Evolutionary conservation across 2,329 filamentous ascomycete species (phyloP), one percentile per base, ranked within the genome.

Genomic region (Lecanicillium sp.): DNA sequence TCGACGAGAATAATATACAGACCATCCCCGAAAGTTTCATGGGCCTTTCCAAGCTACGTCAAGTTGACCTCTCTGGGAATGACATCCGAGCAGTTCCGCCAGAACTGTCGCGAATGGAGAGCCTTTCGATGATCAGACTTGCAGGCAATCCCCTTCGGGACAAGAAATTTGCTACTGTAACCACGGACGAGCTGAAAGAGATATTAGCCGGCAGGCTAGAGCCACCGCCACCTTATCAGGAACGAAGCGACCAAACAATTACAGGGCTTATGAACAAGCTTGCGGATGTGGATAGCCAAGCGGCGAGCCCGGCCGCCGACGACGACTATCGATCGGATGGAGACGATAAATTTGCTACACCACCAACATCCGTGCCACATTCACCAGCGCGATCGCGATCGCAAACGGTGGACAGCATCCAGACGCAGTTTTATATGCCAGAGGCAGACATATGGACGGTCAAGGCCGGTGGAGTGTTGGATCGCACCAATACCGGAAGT

Each of bases 121-220:
- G 64, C 32, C 65, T 98, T 9, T 72, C 79, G 15, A 81, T 81
- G 55, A 73, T 97, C 30, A 79, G 81, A 4, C 68, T 98, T 22
- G 81, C 80, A 31, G 88, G 87, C n/a, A 98, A 98, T 52, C 92
- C 92, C 1, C 66, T 98, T 12, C 74, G 85, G 12, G 88, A 96
- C 56, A 88, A 84, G 56, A 95, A 88, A 56, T 87, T 92, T 49
- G 68, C 89, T 12, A 83, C 77, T 1, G 85, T 94, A 64, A 74
- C 74, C 17, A 88, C 85, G 0, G 84, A 87, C 12, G 84, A 92
- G 39, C 66, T 97, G 45, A 95, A 94, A 60, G 74, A 76, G 30
- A 77, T 81, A 31, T 64, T 96, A 31, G 72, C 75, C 15, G 72
- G 72, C 27, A 76, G 86, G 18, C 64, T 89, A 44, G 74, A 79